A percentile compares a stretch with the other conserved stretches of the same genome.
phyloP scores from a whole-genome alignment of 2,329 filamentous ascomycete species.

The Emmonsiellopsis sp. region DNA sequence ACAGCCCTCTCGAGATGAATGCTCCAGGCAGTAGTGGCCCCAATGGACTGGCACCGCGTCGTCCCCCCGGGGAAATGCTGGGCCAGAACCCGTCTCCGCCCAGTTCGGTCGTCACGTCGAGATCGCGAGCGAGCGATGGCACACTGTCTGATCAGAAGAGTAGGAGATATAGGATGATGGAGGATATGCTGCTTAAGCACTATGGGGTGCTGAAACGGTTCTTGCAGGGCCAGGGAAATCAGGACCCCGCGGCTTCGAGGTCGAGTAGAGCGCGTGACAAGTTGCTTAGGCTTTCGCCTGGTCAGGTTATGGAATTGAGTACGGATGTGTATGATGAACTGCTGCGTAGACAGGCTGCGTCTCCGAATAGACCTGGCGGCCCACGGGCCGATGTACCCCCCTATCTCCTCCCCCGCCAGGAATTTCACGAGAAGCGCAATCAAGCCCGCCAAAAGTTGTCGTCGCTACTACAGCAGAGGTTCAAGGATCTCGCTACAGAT shows the following conservation, averaged over 20 bases:
- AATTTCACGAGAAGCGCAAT: slow-evolving; percentile 94
- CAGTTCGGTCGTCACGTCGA: slow-evolving; percentile 67
- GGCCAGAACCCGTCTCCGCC: slow-evolving; percentile 67
- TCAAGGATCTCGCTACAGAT: slow-evolving; percentile 86
- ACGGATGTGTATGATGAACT: slow-evolving; percentile 97
- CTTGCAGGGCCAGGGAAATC: slow-evolving; percentile 59
- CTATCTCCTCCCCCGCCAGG: slow-evolving; percentile 73
- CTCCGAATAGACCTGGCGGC: slow-evolving; percentile 30
- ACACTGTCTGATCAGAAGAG: slow-evolving; percentile 59
- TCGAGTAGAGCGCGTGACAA: slow-evolving; percentile 92
- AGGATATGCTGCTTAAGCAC: slow-evolving; percentile 69
- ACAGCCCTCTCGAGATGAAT: slow-evolving; percentile 10
- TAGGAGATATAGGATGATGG: slow-evolving; percentile 49
- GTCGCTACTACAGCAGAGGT: slow-evolving; percentile 75
- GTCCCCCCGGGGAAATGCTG: slow-evolving; percentile 45
- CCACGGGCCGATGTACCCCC: slow-evolving; percentile 47
- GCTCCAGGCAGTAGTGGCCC: slow-evolving; percentile 2
- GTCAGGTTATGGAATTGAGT: slow-evolving; percentile 95
- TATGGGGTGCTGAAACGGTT: slow-evolving; percentile 72
- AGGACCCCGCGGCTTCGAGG: slow-evolving; percentile 64
- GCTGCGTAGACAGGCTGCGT: slow-evolving; percentile 68
- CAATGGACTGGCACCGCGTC: slow-evolving; percentile 40
- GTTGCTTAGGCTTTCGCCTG: slow-evolving; percentile 74
- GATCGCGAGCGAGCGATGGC: slow-evolving; percentile 64
- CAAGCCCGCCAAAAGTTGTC: slow-evolving; percentile 94